Conservation (phyloP, 805 yeast genomes). For the Ogataea salicorniae region DNA sequence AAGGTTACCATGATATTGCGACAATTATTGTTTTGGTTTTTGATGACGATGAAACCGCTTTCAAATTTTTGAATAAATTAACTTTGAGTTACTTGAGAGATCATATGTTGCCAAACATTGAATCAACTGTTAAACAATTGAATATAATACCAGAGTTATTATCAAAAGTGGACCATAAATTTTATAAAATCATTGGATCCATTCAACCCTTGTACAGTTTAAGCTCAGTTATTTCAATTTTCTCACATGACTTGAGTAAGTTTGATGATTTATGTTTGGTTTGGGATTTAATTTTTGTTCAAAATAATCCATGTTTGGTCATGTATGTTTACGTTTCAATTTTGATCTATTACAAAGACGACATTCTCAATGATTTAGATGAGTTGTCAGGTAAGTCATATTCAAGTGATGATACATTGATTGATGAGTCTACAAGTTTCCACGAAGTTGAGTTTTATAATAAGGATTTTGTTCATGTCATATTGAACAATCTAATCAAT, state of each 20-base stretch:
- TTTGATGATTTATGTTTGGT: conserved; percentile 47
- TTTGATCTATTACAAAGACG: conserved; percentile 40
- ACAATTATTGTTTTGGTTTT: conserved; percentile 57
- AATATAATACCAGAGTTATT: conserved; percentile 61
- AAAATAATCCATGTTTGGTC: conserved; percentile 48
- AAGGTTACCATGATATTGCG: conserved; percentile 89
- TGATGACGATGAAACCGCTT: conserved; percentile 31
- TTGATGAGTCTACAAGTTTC: conserved; percentile 9
- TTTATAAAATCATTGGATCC: conserved; percentile 37
- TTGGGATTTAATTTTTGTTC: conserved; percentile 65
- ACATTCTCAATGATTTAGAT: conserved; percentile 33
- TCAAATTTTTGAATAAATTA: conserved; percentile 46
- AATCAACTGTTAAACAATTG: conserved; percentile 62
- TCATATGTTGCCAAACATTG: conserved; percentile 71
- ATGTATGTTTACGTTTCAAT: conserved; percentile 60
- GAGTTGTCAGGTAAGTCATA: conserved; percentile 27
- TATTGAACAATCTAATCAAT: conserved; percentile 24
- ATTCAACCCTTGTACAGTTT: conserved; percentile 61
- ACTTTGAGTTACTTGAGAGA: conserved; percentile 69
- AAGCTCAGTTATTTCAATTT: conserved; percentile 72
- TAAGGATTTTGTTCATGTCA: conserved; percentile 25
- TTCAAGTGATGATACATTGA: conserved; percentile 22
- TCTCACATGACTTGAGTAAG: conserved; percentile 61
- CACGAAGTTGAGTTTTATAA: conserved; percentile 15
- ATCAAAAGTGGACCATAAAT: conserved; percentile 39